Conservation (phyloP, 345 rosid species). For the Arabidopsis thaliana region TAIR10.1 NC_003071.7:7427501-7428000, state of each 20-base stretch:
- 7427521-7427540: not conserved
- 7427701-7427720: not conserved
- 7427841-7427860: not conserved
- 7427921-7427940: too few species aligned
- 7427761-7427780: too few species aligned
- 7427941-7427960: too few species aligned
- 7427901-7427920: not conserved
- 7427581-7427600: not conserved
- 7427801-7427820: too few species aligned
- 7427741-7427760: too few species aligned
- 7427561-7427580: not conserved
- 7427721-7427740: too few species aligned
- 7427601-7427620: not conserved
- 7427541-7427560: not conserved
- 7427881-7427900: too few species aligned
- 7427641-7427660: not conserved
- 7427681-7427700: not conserved
- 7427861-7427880: not conserved
- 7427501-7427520: too few species aligned
- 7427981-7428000: too few species aligned
- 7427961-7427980: too few species aligned
- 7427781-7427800: too few species aligned
- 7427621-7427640: not conserved
- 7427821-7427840: too few species aligned
- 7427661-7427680: not conserved